Evolutionary conservation across 2,329 filamentous ascomycete species (phyloP), one percentile per base, ranked within the genome.

Genomic region (Sporothrix sp.): DNA sequence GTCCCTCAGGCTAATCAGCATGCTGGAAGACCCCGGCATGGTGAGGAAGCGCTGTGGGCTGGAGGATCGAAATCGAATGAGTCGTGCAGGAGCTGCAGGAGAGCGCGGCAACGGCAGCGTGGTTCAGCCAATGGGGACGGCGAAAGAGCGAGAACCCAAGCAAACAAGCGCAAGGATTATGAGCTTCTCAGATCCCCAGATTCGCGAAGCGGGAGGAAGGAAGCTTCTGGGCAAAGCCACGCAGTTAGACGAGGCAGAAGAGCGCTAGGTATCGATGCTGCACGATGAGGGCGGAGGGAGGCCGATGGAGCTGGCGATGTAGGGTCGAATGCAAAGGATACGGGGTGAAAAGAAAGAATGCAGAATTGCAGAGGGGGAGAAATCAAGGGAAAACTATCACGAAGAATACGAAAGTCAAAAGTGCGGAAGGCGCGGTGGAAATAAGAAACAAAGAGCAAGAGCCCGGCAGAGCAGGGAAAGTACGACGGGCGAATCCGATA

Each of bases 1-100:
- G 62, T 84, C 82, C 60, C 82, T 76, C 65, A 87, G 70, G 69
- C 82, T 85, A 57, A 84, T 72, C 59, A 84, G 82, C 66, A 87
- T 79, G 62, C 82, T 76, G 58, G 82, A 85, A 54, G 78, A 80
- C 62, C 82, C 82, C 56, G 80, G 75, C 76, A 83, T 82, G 49
- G 56, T 70, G 60, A n/a, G 16, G 10, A 20, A 14, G 18, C 18
- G 44, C 11, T 27, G n/a, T 18, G 27, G 21, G 35, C 23, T 14
- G 35, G n/a, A 23, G 18, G 21, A 40, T 13, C 6, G 13, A 20
- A 13, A 10, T 20, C 9, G 42, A 23, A 33, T 16, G 33, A 20
- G 38, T n/a, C 32, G 47, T 36, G 38, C 28, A 28, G 7, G 5
- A 23, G 23, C n/a, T 11, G 16, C 6, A 27, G 44, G 27, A 23